Evolutionary conservation across 225 moss, liverwort and hornwort genomes (phyloP).

Genomic region (Lunularia cruciata): DNA sequence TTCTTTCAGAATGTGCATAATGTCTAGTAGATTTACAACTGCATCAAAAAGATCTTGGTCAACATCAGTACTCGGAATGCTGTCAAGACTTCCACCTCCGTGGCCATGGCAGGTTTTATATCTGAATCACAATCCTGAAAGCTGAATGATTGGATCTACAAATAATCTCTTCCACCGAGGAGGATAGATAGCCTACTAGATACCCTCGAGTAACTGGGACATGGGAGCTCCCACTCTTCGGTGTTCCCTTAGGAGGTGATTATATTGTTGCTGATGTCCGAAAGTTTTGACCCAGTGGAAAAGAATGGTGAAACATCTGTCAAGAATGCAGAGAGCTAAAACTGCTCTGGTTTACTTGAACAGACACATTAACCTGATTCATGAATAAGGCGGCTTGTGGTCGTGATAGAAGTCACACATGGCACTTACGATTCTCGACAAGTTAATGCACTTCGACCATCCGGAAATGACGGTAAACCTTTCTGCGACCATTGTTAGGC

Average conservation of each 20-base stretch:
- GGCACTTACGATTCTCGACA: neutral
- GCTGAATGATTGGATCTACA: conserved; percentile 14
- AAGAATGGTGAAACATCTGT: conserved; percentile 6
- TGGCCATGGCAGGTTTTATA: neutral
- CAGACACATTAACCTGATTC: neutral
- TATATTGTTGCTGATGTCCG: neutral
- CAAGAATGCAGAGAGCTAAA: neutral
- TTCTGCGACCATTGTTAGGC: conserved; percentile 5
- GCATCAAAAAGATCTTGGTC: neutral
- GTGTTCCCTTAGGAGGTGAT: neutral
- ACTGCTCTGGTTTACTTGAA: neutral
- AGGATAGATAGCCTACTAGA: neutral
- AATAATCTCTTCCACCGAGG: neutral
- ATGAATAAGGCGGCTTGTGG: neutral
- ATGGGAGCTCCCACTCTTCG: neutral
- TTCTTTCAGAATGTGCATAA: neutral
- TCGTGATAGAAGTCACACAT: neutral
- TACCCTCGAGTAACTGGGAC: neutral
- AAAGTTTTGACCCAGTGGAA: neutral
- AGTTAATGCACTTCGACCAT: neutral
- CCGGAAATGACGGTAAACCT: neutral
- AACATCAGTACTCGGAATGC: neutral
- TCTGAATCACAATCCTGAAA: conserved; percentile 2
- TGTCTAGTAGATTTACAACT: conserved; percentile 17
- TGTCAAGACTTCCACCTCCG: neutral